A percentile compares a stretch with the other conserved stretches of the same genome.
Evolutionary conservation across 2,329 filamentous ascomycete genomes (phyloP).

Genomic region (Diplodia corticola): DNA sequence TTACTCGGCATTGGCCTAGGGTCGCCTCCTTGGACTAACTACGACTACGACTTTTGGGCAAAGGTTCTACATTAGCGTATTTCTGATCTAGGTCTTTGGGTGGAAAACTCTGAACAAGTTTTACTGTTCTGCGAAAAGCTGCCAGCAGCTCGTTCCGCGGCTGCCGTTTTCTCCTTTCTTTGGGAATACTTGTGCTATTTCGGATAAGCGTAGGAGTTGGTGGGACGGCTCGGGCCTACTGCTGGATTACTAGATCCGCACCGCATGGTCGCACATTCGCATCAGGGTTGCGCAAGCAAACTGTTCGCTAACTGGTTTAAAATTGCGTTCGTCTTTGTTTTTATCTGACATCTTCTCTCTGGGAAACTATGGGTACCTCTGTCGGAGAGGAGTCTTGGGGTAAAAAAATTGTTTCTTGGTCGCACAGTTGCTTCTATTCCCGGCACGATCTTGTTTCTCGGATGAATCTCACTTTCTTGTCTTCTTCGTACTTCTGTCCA

Average conservation of each 20-base stretch:
- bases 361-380: neutral
- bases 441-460: neutral
- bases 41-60: slow-evolving; percentile 5
- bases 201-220: slow-evolving; percentile 15
- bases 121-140: slow-evolving; percentile 17
- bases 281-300: slow-evolving; percentile 8
- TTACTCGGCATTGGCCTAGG: neutral
- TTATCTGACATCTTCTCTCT: neutral
- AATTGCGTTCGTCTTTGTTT: neutral
- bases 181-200: neutral
- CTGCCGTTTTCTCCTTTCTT: neutral
- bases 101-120: slow-evolving; percentile 12
- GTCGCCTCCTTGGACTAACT: neutral
- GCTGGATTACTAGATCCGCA: slow-evolving; percentile 18
- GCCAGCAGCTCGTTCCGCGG: neutral
- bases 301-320: neutral
- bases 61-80: slow-evolving; percentile 17
- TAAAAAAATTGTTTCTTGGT: neutral
- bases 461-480: neutral
- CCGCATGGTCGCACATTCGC: neutral
- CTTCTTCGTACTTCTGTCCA: neutral
- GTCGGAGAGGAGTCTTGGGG: slow-evolving; percentile 2
- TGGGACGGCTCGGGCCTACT: neutral
- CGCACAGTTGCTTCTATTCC: neutral
- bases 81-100: slow-evolving; percentile 1